Evolutionary conservation across 805 yeast genomes (phyloP).

Genomic region (Zygoascus ofunaensis): DNA sequence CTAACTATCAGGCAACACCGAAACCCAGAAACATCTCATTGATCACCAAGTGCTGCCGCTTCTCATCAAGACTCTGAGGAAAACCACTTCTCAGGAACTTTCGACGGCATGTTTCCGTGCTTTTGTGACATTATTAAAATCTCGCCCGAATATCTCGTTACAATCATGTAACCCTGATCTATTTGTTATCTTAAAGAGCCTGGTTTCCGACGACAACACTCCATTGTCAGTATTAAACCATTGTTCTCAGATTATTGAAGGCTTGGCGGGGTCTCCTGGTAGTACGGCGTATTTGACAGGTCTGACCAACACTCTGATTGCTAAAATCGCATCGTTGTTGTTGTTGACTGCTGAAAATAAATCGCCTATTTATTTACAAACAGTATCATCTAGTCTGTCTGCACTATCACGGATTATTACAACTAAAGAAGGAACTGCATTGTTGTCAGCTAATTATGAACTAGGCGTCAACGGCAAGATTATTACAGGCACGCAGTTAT

Average conservation of each 20-base stretch:
- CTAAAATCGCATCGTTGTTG: background rate
- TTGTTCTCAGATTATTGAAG: constrained; percentile 12
- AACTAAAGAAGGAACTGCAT: constrained; percentile 8
- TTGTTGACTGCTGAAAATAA: too few species aligned
- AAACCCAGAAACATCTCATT: constrained; percentile 10
- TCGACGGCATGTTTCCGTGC: constrained; percentile 10
- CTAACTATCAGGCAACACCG: constrained; percentile 10
- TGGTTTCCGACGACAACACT: constrained; percentile 9
- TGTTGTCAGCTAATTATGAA: constrained; percentile 5
- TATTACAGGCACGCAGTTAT: background rate
- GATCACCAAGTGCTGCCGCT: constrained; percentile 13
- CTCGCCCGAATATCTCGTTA: constrained; percentile 10
- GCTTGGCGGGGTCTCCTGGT: constrained; percentile 6
- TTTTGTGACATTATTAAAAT: constrained; percentile 13
- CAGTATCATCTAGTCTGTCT: background rate
- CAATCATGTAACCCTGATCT: constrained; percentile 12
- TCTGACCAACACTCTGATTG: background rate
- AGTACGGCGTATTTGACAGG: constrained; percentile 8
- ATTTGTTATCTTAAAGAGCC: constrained; percentile 7
- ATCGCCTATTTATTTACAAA: background rate
- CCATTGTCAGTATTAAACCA: constrained; percentile 12
- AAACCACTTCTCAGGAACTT: constrained; percentile 7
- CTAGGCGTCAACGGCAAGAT: background rate
- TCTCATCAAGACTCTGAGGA: constrained; percentile 6
- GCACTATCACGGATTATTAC: constrained; percentile 20